These are phyloP conservation scores for Monilinia fructicola DNA, from an alignment of 2,329 filamentous ascomycete genomes.

Conservation along the genomic window DNA sequence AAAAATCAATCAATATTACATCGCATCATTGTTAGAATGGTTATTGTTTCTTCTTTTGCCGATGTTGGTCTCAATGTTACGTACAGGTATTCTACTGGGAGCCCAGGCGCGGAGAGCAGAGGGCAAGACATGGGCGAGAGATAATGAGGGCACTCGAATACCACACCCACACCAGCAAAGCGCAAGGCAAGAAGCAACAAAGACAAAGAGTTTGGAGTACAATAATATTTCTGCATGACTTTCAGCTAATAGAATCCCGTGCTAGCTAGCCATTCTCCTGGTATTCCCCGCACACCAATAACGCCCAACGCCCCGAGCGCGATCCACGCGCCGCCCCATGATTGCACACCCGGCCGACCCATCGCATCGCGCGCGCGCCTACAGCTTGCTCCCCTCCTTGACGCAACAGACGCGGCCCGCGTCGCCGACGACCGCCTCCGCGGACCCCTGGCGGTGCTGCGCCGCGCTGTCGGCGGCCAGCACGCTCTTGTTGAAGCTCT, in stretches of 20 bases:
- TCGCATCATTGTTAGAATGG: too few species aligned
- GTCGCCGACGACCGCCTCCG: conserved; percentile 12
- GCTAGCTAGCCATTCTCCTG: conserved; percentile 25
- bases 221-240: conserved; percentile 26
- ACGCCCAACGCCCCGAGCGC: too few species aligned
- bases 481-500: conserved; percentile 45
- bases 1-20: too few species aligned
- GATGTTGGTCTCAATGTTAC: too few species aligned
- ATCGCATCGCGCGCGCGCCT: not conserved
- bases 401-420: conserved; percentile 23
- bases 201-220: conserved; percentile 15
- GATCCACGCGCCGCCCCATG: too few species aligned
- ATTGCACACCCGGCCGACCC: too few species aligned
- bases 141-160: too few species aligned
- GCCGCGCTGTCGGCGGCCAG: conserved; percentile 6
- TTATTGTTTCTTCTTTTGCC: too few species aligned
- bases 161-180: conserved; percentile 15
- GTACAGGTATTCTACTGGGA: too few species aligned
- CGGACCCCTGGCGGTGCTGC: conserved; percentile 14
- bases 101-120: too few species aligned
- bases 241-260: conserved; percentile 14
- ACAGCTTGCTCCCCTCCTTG: conserved; percentile 22
- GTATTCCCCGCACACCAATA: not conserved
- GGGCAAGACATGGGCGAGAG: too few species aligned
- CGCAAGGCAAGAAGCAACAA: not conserved